Percentiles rank a stretch among this genome's conserved stretches.
These are phyloP conservation scores for Erythrobasidium hasegawianum DNA, from an alignment of 1,284 basidiomycete genomes.

Conservation along the genomic window DNA sequence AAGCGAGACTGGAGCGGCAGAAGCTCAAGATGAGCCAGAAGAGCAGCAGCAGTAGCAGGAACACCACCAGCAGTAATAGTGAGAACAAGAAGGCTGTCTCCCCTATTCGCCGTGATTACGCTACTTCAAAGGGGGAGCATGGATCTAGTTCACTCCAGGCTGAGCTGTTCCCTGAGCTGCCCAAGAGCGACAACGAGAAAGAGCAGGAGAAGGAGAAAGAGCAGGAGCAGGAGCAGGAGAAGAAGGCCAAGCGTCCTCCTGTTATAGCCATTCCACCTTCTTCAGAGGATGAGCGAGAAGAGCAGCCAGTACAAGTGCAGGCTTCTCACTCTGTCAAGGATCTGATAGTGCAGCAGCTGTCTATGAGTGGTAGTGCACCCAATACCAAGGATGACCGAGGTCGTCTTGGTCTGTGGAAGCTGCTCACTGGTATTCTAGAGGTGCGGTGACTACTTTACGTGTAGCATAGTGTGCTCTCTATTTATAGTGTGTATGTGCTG, in stretches of 20 bases:
- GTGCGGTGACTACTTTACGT: too few species aligned
- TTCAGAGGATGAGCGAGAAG: too few species aligned
- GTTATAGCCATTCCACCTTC: too few species aligned
- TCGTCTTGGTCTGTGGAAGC: conserved; percentile 26
- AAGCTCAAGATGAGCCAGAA: background rate
- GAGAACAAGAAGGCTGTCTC: background rate
- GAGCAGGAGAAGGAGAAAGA: conserved; percentile 6
- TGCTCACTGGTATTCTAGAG: conserved; percentile 26
- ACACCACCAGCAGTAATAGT: background rate
- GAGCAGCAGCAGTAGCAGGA: background rate
- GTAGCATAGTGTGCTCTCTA: too few species aligned
- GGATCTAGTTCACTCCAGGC: background rate
- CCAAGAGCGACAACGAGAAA: too few species aligned
- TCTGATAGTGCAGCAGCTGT: background rate
- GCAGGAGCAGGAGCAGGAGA: background rate
- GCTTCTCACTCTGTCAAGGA: too few species aligned
- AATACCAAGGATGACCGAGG: too few species aligned
- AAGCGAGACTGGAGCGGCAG: background rate
- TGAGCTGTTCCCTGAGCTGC: conserved; percentile 32
- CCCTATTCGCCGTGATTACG: too few species aligned
- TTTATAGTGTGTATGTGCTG: too few species aligned
- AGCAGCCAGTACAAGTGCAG: too few species aligned
- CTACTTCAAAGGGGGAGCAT: background rate
- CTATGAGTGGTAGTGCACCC: too few species aligned
- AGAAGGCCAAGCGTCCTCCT: background rate